These are phyloP conservation scores for Hypoxylon cercidicola DNA, from an alignment of 495 filamentous ascomycete species.

Conservation along the genomic window DNA sequence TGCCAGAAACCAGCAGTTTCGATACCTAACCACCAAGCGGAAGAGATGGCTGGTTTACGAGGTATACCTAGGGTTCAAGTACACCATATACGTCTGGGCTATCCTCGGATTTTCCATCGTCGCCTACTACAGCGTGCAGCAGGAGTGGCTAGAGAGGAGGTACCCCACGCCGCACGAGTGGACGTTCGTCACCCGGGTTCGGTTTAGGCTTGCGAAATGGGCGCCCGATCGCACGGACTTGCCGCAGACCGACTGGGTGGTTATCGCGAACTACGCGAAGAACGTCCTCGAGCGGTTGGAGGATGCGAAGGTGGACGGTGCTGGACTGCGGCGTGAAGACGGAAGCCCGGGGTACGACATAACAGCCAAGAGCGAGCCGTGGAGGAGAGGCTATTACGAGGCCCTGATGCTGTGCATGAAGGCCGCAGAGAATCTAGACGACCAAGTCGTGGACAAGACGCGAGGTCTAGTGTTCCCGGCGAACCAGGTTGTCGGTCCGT, in stretches of 20 bases:
- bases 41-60: conserved; percentile 74
- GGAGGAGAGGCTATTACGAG: conserved; percentile 85
- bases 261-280: conserved; percentile 63
- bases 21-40: conserved; percentile 80
- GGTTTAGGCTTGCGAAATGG: conserved; percentile 67
- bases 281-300: conserved; percentile 69
- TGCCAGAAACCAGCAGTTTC: conserved; percentile 66
- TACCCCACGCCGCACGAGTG: conserved; percentile 83
- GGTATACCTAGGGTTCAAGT: conserved; percentile 68
- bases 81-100: conserved; percentile 64
- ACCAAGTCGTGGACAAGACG: conserved; percentile 75
- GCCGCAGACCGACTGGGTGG: conserved; percentile 68
- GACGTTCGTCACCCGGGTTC: conserved; percentile 69
- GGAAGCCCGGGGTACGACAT: conserved; percentile 64
- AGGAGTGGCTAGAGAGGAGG: conserved; percentile 75
- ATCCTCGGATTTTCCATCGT: conserved; percentile 63
- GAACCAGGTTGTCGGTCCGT: conserved; percentile 78
- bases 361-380: conserved; percentile 76
- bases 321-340: conserved; percentile 61
- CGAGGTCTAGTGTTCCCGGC: conserved; percentile 71
- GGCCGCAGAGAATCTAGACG: conserved; percentile 82
- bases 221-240: conserved; percentile 64
- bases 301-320: conserved; percentile 72
- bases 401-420: conserved; percentile 78
- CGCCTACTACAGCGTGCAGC: conserved; percentile 66